These are phyloP conservation scores for Golubevia pallescens DNA, from an alignment of 1,284 basidiomycete genomes.

Conservation along the genomic window DNA sequence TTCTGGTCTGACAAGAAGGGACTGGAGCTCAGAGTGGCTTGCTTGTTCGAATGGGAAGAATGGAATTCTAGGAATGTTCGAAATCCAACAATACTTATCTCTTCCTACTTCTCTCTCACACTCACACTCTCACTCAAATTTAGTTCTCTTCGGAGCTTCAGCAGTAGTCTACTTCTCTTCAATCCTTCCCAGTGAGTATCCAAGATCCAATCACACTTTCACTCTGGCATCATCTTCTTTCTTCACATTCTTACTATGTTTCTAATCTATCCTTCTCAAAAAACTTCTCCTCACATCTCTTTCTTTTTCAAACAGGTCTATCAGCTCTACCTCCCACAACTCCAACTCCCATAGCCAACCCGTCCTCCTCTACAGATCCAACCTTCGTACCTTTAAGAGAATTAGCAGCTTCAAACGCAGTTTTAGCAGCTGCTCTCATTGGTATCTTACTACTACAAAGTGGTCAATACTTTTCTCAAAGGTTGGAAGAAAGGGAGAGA, in stretches of 20 bases:
- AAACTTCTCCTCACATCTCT: background rate
- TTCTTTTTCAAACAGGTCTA: slow-evolving; percentile 15
- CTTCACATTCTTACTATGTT: background rate
- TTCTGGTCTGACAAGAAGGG: too few species aligned
- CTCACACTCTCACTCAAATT: background rate
- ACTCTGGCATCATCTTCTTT: background rate
- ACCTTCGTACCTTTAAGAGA: slow-evolving; percentile 40
- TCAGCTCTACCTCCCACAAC: slow-evolving; percentile 18
- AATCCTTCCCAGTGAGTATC: slow-evolving; percentile 40
- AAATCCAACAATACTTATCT: background rate
- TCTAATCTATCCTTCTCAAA: background rate
- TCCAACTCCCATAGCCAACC: slow-evolving; percentile 15
- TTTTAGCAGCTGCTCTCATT: slow-evolving; percentile 54
- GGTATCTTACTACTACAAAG: slow-evolving; percentile 57
- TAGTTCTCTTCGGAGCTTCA: slow-evolving; percentile 51
- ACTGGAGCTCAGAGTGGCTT: too few species aligned
- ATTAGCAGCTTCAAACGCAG: slow-evolving; percentile 52
- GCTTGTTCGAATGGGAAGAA: too few species aligned
- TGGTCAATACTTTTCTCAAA: slow-evolving; percentile 62
- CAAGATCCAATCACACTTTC: too few species aligned
- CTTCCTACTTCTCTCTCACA: background rate
- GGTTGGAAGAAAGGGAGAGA: slow-evolving; percentile 56
- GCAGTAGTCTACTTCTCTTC: slow-evolving; percentile 51
- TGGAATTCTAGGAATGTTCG: background rate
- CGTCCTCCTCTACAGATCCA: slow-evolving; percentile 9